Evolutionary conservation across 306 rosid genomes (phyloP), one percentile per base, ranked within the genome.

Genomic region (Biancaea sappan): DNA sequence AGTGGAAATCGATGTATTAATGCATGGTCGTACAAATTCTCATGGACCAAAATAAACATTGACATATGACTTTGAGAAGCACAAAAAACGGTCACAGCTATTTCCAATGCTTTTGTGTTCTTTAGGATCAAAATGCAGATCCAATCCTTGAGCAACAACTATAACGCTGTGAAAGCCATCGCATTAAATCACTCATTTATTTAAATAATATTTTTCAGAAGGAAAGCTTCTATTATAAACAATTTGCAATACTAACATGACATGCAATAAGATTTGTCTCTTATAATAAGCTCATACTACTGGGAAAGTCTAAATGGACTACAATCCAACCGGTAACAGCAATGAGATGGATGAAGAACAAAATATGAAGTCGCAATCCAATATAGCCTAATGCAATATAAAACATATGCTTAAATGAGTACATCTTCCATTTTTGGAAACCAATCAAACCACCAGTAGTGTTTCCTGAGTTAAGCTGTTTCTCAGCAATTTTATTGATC

Each of bases 1-100:
- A 53, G 80, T 44, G 62, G 80, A 69, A 62, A 66, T 54, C 71
- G 7, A 52, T 73, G 56, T 72, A 52, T 62, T 47, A 65, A 57
- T 31, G 51, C 75, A 62, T 54, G 56, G 51, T 53, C 62, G 48
- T 22, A 34, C 73, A 77, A 52, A 21, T 52, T 77, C 69, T 34
- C 38, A 40, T 3, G 66, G 60, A 50, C 35, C 32, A 72, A 25
- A 18, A 47, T 22, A 25, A 26, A 8, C n/a, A n/a, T n/a, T n/a
- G n/a, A n/a, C n/a, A n/a, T n/a, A n/a, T n/a, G n/a, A 60, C 26
- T n/a, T 14, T 44, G 32, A 25, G 48, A 9, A 29, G 46, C 73
- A 51, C 56, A 60, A 14, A 34, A 10, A 41, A 46, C 7, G 59
- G 51, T 60, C 37, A 51, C 28, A 60, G 24, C 35, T 47, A 6